These are phyloP conservation scores for Pseudopithomyces chartarum DNA, from an alignment of 2,329 filamentous ascomycete genomes.

Conservation along the genomic window DNA sequence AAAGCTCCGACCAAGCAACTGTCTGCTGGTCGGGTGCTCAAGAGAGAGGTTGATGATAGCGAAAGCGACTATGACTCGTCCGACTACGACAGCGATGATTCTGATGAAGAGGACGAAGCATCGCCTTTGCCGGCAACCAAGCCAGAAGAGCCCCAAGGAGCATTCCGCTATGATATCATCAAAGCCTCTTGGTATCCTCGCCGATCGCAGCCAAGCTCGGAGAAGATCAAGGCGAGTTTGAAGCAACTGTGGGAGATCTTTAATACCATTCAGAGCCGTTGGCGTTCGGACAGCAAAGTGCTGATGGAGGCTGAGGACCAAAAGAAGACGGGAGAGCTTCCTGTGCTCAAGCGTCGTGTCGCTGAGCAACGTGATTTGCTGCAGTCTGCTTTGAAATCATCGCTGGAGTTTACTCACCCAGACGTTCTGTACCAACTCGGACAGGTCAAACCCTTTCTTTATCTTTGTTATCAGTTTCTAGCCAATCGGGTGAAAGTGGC, in stretches of 20 bases:
- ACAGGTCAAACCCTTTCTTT: slow-evolving; percentile 48
- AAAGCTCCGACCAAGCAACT: slow-evolving; percentile 28
- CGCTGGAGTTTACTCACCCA: slow-evolving; percentile 53
- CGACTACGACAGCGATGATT: slow-evolving; percentile 57
- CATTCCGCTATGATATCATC: slow-evolving; percentile 63
- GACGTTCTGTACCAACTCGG: slow-evolving; percentile 50
- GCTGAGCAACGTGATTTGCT: slow-evolving; percentile 62
- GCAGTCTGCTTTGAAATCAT: slow-evolving; percentile 55
- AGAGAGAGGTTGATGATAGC: slow-evolving; percentile 48
- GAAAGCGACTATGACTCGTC: slow-evolving; percentile 54
- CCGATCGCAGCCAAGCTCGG: slow-evolving; percentile 54
- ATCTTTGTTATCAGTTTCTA: slow-evolving; percentile 55
- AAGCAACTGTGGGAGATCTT: slow-evolving; percentile 64
- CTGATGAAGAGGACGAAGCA: slow-evolving; percentile 58
- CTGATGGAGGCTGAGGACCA: slow-evolving; percentile 64
- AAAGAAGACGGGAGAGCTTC: slow-evolving; percentile 59
- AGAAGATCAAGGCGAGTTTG: slow-evolving; percentile 60
- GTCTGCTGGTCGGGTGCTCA: slow-evolving; percentile 24
- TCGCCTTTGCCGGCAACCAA: slow-evolving; percentile 60
- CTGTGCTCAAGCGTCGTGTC: slow-evolving; percentile 61
- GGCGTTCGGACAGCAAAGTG: slow-evolving; percentile 62
- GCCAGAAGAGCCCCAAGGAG: slow-evolving; percentile 58
- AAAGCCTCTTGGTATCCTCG: slow-evolving; percentile 65
- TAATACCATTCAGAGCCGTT: slow-evolving; percentile 63
- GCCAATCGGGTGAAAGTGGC: slow-evolving; percentile 53